Evolutionary conservation across 1,284 basidiomycete genomes (phyloP), one percentile per base, ranked within the genome.

Genomic region (Macrocystidia cucumis): DNA sequence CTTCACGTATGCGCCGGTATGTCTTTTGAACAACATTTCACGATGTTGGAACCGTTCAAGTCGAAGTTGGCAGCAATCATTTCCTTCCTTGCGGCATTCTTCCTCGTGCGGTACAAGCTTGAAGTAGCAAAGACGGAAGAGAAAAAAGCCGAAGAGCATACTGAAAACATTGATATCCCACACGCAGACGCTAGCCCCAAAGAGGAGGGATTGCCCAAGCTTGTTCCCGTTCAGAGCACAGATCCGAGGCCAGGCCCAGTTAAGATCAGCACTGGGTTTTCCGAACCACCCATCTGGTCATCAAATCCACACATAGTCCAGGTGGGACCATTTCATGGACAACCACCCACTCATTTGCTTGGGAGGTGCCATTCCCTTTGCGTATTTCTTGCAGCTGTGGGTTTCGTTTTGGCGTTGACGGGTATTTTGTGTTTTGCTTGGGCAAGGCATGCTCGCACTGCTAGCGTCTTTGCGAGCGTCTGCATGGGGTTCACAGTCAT

Each of bases 11-110:
- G 63, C 49, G 69, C 74, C 12, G 67, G 72, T 73, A 44, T 1
- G 67, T 50, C n/a, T 7, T 3, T 9, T 9, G 25, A 27, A 12
- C 25, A 29, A 12, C 17, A 13, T 26, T 24, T 29, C 19, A 4
- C 18, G 21, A 14, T 28, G n/a, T n/a, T 19, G 9, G 18, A 22
- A 25, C 26, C 11, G 29, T 12, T 4, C 25, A 19, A 9, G 8
- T 20, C 17, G 9, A n/a, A 25, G 13, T 32, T n/a, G 27, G 2
- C 39, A 66, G 76, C 75, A 7, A 66, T 76, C 29, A 56, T 75
- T 21, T 73, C 75, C 5, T 78, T 78, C 49, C 52, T 74, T 31
- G 72, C 61, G 1, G 69, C 72, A 12, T 78, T 77, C 55, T 63
- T 72, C 40, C 60, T 78, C 30, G 64, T 76, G 37, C 59, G 65